These are phyloP conservation scores for Erythrophleum ivorense DNA, from an alignment of 331 rosid species.

Conservation along the genomic window DNA sequence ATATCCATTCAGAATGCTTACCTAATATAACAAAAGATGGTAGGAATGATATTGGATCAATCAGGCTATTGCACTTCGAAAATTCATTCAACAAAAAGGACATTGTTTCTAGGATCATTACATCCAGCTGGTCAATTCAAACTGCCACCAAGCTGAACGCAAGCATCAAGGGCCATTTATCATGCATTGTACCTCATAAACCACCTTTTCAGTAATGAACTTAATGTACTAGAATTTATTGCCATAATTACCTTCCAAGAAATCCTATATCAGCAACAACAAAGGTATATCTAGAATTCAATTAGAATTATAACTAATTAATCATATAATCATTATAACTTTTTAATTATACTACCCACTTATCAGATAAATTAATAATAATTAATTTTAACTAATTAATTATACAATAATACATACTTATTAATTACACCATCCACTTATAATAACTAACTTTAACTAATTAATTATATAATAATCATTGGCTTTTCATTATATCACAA, in stretches of 20 bases:
- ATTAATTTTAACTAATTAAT: too few relatives aligned
- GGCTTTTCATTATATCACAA: too few relatives aligned
- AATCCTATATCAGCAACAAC: background rate
- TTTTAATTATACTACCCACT: too few relatives aligned
- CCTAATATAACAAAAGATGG: conserved; percentile 23
- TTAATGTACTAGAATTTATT: background rate
- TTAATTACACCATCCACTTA: too few relatives aligned
- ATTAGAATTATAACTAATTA: background rate
- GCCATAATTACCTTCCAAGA: conserved; percentile 5
- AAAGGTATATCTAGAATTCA: background rate
- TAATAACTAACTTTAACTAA: too few relatives aligned
- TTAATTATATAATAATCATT: too few relatives aligned
- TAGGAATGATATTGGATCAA: conserved; percentile 28
- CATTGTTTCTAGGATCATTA: conserved; percentile 5
- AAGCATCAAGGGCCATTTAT: conserved; percentile 9
- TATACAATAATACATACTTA: too few relatives aligned
- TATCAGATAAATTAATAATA: too few relatives aligned
- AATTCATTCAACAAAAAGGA: background rate
- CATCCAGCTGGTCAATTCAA: conserved; percentile 6
- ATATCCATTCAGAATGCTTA: conserved; percentile 32
- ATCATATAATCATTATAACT: too few relatives aligned
- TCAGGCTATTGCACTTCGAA: background rate
- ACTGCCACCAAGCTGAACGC: conserved; percentile 6
- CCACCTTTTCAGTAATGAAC: conserved; percentile 25
- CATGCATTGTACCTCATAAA: conserved; percentile 14